phyloP scores from a whole-genome alignment of 2,329 filamentous ascomycete species.

The Rugonectria rugulosa region DNA sequence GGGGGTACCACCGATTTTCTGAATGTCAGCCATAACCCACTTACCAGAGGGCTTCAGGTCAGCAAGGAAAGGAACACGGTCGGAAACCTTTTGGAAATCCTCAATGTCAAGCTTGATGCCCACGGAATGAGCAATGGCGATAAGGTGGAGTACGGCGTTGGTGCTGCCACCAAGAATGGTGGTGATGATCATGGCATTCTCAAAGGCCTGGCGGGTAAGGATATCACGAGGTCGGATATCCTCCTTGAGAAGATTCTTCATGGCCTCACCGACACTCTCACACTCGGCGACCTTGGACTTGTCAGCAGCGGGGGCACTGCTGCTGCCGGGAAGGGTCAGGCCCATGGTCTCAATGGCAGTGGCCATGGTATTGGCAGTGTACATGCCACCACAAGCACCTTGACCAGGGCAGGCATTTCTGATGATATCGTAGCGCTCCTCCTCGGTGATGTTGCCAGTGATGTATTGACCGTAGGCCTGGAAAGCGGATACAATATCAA shows the following conservation, averaged over 20 bases:
- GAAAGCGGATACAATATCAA: slow-evolving; percentile 97
- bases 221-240: slow-evolving; percentile 82
- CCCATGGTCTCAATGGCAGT: slow-evolving; percentile 91
- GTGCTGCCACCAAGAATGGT: slow-evolving; percentile 86
- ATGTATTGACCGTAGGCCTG: slow-evolving; percentile 97
- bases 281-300: slow-evolving; percentile 77
- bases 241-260: slow-evolving; percentile 77
- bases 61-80: slow-evolving; percentile 80
- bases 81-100: slow-evolving; percentile 84
- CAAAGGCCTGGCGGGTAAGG: slow-evolving; percentile 80
- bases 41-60: slow-evolving; percentile 87
- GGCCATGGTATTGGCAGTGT: slow-evolving; percentile 93
- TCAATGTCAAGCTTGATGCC: slow-evolving; percentile 85
- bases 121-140: slow-evolving; percentile 83
- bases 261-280: slow-evolving; percentile 72
- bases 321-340: slow-evolving; percentile 83
- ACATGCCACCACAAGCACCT: slow-evolving; percentile 86
- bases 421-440: slow-evolving; percentile 93
- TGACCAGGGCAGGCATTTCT: slow-evolving; percentile 76
- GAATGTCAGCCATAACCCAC: slow-evolving; percentile 85
- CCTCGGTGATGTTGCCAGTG: slow-evolving; percentile 87
- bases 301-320: slow-evolving; percentile 79
- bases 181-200: slow-evolving; percentile 84
- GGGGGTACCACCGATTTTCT: slow-evolving; percentile 87
- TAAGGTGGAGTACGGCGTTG: slow-evolving; percentile 84